These are phyloP conservation scores for Marsdenia floribunda DNA, from an alignment of 257 asterid species.

Conservation along the genomic window DNA sequence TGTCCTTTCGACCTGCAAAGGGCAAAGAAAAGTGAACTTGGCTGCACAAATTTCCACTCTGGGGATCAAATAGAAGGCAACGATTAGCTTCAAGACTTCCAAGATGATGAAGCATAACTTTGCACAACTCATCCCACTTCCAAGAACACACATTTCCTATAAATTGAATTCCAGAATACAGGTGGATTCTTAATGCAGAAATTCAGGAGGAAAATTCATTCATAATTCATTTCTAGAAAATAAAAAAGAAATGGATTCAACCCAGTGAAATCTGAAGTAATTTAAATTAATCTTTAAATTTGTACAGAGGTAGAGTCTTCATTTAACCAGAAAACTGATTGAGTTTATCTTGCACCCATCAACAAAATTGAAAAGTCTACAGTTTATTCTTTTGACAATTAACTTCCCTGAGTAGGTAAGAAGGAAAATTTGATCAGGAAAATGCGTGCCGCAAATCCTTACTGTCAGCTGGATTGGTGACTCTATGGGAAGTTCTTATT, in stretches of 20 bases:
- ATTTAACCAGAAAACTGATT: neutral
- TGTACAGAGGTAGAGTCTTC: neutral
- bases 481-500: too few relatives aligned
- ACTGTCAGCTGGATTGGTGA: too few relatives aligned
- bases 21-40: neutral
- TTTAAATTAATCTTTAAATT: neutral
- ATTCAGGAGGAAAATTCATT: neutral
- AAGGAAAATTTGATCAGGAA: too few relatives aligned
- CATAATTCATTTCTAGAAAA: neutral
- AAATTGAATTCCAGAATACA: too few relatives aligned
- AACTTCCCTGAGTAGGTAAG: neutral
- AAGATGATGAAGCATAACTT: too few relatives aligned
- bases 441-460: too few relatives aligned
- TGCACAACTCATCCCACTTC: too few relatives aligned
- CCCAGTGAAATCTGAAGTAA: neutral
- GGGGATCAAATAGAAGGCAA: slow-evolving; percentile 3
- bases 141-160: too few relatives aligned
- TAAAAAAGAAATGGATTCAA: neutral
- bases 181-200: neutral
- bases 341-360: neutral
- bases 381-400: neutral
- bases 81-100: neutral
- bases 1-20: slow-evolving; percentile 55
- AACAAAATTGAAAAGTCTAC: neutral
- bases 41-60: neutral